Conservation (phyloP, 441 rosid species). For the Populus tomentosa region DNA sequence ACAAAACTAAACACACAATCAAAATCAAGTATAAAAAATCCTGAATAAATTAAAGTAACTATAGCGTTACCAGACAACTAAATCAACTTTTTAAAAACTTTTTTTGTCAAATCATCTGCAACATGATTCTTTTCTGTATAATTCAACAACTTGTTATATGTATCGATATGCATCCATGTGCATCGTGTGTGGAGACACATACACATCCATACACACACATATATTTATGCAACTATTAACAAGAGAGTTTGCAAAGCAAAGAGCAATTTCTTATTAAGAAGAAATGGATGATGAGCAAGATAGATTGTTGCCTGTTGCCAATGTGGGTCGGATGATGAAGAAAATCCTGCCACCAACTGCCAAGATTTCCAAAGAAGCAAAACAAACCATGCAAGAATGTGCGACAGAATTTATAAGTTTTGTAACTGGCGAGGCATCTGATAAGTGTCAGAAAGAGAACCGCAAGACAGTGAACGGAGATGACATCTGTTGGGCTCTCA, state of each 20-base stretch:
- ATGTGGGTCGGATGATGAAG: slow-evolving; percentile 81
- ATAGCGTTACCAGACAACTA: background rate
- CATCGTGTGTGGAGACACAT: no score
- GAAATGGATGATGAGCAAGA: slow-evolving; percentile 58
- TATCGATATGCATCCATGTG: no score
- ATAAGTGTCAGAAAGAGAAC: slow-evolving; percentile 86
- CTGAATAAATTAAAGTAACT: no score
- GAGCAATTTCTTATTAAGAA: background rate
- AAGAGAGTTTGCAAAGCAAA: background rate
- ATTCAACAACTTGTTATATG: background rate
- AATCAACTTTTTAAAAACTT: background rate
- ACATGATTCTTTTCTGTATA: background rate
- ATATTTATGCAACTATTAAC: background rate
- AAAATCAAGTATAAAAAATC: no score
- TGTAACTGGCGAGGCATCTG: slow-evolving; percentile 83
- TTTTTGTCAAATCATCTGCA: background rate
- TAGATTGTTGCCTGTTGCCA: slow-evolving; percentile 72
- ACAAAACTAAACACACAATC: background rate
- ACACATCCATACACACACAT: background rate
- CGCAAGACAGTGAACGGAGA: slow-evolving; percentile 88
- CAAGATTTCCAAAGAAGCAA: slow-evolving; percentile 86
- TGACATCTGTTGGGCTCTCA: slow-evolving; percentile 91
- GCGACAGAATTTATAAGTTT: slow-evolving; percentile 90
- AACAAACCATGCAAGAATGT: slow-evolving; percentile 85
- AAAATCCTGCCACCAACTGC: slow-evolving; percentile 67